phyloP scores from a whole-genome alignment of 2,329 filamentous ascomycete genomes.

The Aspergillus quadricinctus region DNA sequence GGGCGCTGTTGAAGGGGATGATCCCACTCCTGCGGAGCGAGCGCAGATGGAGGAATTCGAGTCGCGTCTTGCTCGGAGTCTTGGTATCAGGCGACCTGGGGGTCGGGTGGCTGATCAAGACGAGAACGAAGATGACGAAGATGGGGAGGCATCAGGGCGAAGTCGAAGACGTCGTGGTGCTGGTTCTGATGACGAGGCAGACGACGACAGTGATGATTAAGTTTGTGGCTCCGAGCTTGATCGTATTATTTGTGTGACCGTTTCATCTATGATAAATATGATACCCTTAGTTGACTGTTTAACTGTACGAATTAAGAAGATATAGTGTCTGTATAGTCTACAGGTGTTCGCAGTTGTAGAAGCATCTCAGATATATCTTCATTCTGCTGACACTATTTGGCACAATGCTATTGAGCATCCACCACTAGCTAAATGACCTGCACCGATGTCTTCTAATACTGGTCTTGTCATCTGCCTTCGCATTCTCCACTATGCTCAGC shows the following conservation, averaged over 20 bases:
- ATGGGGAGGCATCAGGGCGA: neutral
- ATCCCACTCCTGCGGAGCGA: slow-evolving; percentile 13
- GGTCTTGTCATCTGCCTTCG: neutral
- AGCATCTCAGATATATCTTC: neutral
- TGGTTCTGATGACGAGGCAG: slow-evolving; percentile 3
- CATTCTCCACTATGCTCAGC: neutral
- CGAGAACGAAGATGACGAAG: neutral
- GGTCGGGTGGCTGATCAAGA: slow-evolving; percentile 2
- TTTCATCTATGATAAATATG: neutral
- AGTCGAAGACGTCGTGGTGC: slow-evolving; percentile 1
- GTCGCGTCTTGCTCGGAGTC: slow-evolving; percentile 57
- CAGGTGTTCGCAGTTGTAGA: neutral
- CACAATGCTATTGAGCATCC: neutral
- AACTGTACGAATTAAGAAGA: neutral
- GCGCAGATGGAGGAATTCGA: slow-evolving; percentile 53
- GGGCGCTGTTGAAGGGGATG: slow-evolving; percentile 14
- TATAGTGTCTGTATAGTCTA: neutral
- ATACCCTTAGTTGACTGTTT: neutral
- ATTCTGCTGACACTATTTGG: neutral
- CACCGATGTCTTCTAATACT: neutral
- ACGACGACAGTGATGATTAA: slow-evolving; percentile 9
- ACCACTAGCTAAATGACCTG: neutral
- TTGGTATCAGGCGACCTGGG: slow-evolving; percentile 47
- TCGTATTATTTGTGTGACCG: neutral
- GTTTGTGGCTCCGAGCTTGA: neutral